These are phyloP conservation scores for Colletotrichum spaethianum DNA, from an alignment of 2,329 filamentous ascomycete species.

Conservation along the genomic window DNA sequence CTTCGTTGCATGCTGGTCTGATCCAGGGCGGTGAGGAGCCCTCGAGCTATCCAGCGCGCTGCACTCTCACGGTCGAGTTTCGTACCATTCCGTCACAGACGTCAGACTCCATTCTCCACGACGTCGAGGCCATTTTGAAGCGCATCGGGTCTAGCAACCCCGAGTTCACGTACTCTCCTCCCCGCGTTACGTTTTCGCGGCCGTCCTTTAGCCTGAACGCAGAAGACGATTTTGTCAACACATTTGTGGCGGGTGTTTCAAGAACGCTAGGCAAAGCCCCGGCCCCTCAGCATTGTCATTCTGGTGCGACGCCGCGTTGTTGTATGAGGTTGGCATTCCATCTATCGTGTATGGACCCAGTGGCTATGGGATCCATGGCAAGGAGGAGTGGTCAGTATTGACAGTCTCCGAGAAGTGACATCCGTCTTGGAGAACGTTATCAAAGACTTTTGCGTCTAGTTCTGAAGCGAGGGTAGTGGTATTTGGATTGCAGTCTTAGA, in stretches of 20 bases:
- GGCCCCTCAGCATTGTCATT: constrained; percentile 51
- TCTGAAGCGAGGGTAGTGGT: neutral
- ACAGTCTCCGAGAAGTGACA: constrained; percentile 56
- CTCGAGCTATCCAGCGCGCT: constrained; percentile 65
- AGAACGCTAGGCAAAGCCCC: constrained; percentile 47
- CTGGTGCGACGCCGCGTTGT: constrained; percentile 67
- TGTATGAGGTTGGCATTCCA: constrained; percentile 60
- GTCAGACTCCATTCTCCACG: constrained; percentile 50
- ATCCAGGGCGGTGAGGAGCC: constrained; percentile 66
- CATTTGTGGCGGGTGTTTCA: constrained; percentile 40
- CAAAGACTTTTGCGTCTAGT: constrained; percentile 48
- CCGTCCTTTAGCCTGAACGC: constrained; percentile 56
- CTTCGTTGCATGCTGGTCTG: constrained; percentile 62
- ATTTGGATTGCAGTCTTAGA: neutral
- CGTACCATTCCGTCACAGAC: constrained; percentile 63
- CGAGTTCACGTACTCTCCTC: constrained; percentile 57
- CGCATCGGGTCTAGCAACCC: constrained; percentile 49
- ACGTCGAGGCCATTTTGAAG: constrained; percentile 56
- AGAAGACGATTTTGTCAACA: constrained; percentile 40
- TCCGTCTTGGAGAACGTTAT: constrained; percentile 47
- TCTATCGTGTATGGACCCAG: constrained; percentile 62
- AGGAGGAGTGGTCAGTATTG: constrained; percentile 64
- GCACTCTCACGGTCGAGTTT: constrained; percentile 63
- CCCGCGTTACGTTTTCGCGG: constrained; percentile 56
- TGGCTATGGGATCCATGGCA: constrained; percentile 64